A percentile compares a stretch with the other conserved stretches of the same genome.
Evolutionary conservation across 176 grass and related monocot genomes (phyloP).

Genomic region (Avena insularis): DNA sequence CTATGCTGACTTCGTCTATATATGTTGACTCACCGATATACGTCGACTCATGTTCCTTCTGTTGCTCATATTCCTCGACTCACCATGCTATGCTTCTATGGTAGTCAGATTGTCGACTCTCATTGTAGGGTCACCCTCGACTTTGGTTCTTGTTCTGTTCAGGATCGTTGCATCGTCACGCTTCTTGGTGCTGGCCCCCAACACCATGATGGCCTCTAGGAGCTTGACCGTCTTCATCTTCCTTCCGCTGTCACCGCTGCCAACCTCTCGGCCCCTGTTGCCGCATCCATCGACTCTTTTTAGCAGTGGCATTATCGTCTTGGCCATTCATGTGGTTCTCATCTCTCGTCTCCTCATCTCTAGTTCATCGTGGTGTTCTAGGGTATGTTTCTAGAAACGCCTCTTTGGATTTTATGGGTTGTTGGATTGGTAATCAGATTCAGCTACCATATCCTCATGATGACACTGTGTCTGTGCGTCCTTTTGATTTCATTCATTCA

Average conservation of each 20-base stretch:
- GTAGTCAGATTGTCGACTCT: neutral
- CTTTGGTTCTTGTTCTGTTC: neutral
- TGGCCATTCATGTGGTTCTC: neutral
- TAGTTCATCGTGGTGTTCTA: neutral
- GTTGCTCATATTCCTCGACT: neutral
- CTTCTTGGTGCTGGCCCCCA: neutral
- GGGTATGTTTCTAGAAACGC: neutral
- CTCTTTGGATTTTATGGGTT: neutral
- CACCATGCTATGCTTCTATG: neutral
- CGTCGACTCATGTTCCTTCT: neutral
- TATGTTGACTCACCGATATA: too few species aligned
- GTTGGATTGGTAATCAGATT: too few species aligned
- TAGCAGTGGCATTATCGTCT: neutral
- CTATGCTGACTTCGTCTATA: too few species aligned
- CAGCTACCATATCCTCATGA: too few species aligned
- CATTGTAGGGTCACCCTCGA: neutral
- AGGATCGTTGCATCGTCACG: neutral
- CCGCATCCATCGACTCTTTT: neutral
- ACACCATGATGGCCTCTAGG: neutral
- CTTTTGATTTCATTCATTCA: too few species aligned
- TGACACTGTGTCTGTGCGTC: too few species aligned
- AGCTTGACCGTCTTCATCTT: neutral
- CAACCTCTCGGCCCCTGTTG: neutral
- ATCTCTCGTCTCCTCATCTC: neutral
- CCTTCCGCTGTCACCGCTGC: neutral